Conservation (phyloP, 192 early-diverging fungal species). For the Coemansia sp. region DNA sequence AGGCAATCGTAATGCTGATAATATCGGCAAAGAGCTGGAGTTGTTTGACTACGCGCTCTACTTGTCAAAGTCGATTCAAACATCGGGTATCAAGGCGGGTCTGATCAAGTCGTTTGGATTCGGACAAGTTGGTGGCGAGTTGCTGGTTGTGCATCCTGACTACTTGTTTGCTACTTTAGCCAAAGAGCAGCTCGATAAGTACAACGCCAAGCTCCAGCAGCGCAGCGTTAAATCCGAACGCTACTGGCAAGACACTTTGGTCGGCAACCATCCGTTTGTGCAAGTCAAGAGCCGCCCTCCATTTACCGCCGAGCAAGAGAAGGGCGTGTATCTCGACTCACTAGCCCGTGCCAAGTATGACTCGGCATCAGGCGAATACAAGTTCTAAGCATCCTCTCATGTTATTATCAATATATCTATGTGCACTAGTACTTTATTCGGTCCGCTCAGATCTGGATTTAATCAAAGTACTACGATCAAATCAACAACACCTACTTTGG, state of each 20-base stretch:
- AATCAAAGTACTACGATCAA: background rate
- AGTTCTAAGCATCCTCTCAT: background rate
- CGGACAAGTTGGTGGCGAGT: constrained; percentile 90
- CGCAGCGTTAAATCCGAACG: constrained; percentile 81
- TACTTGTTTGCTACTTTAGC: constrained; percentile 58
- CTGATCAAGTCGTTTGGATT: constrained; percentile 93
- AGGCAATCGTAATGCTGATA: constrained; percentile 70
- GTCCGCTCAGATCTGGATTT: background rate
- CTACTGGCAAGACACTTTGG: constrained; percentile 86
- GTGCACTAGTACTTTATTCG: no score
- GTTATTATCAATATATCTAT: no score
- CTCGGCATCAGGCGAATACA: background rate
- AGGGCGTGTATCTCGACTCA: constrained; percentile 84
- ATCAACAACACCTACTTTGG: background rate
- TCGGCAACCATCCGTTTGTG: constrained; percentile 76
- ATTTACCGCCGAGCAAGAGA: constrained; percentile 79
- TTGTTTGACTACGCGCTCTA: constrained; percentile 72
- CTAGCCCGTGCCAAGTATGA: constrained; percentile 79
- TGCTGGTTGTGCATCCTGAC: constrained; percentile 84
- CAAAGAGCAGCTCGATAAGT: constrained; percentile 63
- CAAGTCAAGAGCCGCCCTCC: constrained; percentile 84
- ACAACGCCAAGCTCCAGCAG: constrained; percentile 63
- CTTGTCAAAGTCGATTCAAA: constrained; percentile 83
- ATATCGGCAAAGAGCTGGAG: constrained; percentile 62
- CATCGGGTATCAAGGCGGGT: constrained; percentile 87